Conservation (phyloP, 768 basidiomycete genomes). For the Lepiota subincarnata region DNA sequence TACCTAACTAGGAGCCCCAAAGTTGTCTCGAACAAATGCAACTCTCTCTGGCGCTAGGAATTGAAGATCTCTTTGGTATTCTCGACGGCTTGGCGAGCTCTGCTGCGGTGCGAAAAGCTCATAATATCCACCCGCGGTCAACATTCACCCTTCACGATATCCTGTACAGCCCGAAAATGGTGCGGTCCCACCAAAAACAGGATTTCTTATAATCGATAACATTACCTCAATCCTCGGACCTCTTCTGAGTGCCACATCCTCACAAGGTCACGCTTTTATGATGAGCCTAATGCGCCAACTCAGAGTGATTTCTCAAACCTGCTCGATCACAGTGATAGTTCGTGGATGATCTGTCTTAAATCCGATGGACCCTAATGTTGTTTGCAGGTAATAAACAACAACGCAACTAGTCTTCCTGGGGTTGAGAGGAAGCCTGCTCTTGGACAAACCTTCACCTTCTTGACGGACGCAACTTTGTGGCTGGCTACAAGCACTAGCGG, state of each 20-base stretch:
- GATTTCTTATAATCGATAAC: slow-evolving; percentile 59
- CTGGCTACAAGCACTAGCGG: slow-evolving; percentile 27
- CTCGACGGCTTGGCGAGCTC: slow-evolving; percentile 39
- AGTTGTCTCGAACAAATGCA: slow-evolving; percentile 51
- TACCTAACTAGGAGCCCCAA: slow-evolving; percentile 18
- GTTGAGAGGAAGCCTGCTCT: slow-evolving; percentile 60
- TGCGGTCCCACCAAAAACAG: slow-evolving; percentile 19
- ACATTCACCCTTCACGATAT: not conserved
- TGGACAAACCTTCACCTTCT: slow-evolving; percentile 69
- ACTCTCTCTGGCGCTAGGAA: slow-evolving; percentile 54
- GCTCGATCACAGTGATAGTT: slow-evolving; percentile 51
- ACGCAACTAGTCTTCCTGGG: slow-evolving; percentile 26
- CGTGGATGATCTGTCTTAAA: slow-evolving; percentile 19
- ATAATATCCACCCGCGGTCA: not conserved
- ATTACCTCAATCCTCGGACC: slow-evolving; percentile 64
- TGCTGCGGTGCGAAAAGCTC: slow-evolving; percentile 16
- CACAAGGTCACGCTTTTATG: slow-evolving; percentile 77
- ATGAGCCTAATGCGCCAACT: slow-evolving; percentile 65
- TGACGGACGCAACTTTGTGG: slow-evolving; percentile 77
- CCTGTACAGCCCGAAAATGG: not conserved
- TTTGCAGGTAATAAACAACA: slow-evolving; percentile 58
- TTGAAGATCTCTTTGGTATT: slow-evolving; percentile 48
- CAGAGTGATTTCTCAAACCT: slow-evolving; percentile 41
- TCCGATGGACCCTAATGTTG: not conserved
- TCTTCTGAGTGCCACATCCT: slow-evolving; percentile 57